Base-by-base conservation (phyloP, 768 basidiomycete species). In the Trichaptum fuscoviolaceum region DNA sequence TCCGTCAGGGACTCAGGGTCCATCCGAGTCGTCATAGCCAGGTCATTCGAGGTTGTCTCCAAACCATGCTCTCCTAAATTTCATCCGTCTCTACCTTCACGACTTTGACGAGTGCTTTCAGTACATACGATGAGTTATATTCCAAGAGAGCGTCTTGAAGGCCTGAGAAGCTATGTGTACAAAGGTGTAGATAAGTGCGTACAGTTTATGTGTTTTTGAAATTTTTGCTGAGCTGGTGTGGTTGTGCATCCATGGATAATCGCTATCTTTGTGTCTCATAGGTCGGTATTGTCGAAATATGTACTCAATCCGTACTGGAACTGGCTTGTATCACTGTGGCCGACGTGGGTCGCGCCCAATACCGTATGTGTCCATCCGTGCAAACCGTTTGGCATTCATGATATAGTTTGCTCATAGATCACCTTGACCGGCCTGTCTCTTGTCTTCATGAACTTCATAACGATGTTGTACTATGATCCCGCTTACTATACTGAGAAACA, bases 251-350 rank as follows among this genome's bases (percentile, higher is more conserved):
- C 62, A 8, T 26, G n/a, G n/a, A n/a, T n/a, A n/a, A n/a, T 52
- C 35, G 34, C 30, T 30, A 3, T 30, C 30, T 30, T 30, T 30
- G 25, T 65, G 7, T 7, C 42, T 58, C 7, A 63, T 67, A 95
- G 93, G 75, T 96, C 93, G 9, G 70, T 92, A 35, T 71, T 91
- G 1, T 93, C 93, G 52, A 82, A 85, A 72, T 89, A 90, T 75
- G 78, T 95, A 25, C 80, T 98, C 64, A 85, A 87, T 58, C 92
- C 91, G 2, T 96, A 90, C 77, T 97, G 95, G 95, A 92, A 82
- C 35, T 92, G 91, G 91, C 86, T 96, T 68, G 91, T 96, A 65
- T 94, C 86, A 5, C 81, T 95, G 26, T 96, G 92, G 87, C 95
- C 95, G 1, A 80, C 83, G 59, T 87, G 81, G 59, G 81, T 98